A percentile compares a stretch with the other conserved stretches of the same genome.
Evolutionary conservation across 805 yeast genomes (phyloP).

Genomic region (Barnettozyma sucrosica): DNA sequence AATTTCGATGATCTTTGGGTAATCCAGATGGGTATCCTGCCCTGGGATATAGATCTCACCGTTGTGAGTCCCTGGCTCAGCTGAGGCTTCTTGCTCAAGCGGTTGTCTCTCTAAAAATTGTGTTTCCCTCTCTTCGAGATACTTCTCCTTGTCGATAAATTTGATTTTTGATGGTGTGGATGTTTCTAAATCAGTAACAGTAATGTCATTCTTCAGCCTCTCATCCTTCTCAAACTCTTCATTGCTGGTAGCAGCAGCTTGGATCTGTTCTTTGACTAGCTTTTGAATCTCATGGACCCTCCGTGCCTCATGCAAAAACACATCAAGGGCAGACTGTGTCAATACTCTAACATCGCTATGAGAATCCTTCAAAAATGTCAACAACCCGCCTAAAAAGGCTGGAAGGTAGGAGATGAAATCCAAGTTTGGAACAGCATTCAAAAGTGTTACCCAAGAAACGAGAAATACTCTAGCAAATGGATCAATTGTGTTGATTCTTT

Average conservation of each 20-base stretch:
- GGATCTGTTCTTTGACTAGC: slow-evolving; percentile 34
- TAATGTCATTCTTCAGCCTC: slow-evolving; percentile 14
- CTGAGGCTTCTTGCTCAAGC: neutral
- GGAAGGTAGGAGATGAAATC: slow-evolving; percentile 86
- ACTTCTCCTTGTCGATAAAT: neutral
- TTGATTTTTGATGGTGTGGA: slow-evolving; percentile 22
- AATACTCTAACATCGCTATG: slow-evolving; percentile 84
- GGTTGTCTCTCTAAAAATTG: neutral
- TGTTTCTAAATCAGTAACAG: slow-evolving; percentile 19
- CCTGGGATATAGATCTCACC: slow-evolving; percentile 63
- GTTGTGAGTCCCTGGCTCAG: slow-evolving; percentile 27
- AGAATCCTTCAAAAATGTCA: slow-evolving; percentile 73
- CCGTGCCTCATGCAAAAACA: slow-evolving; percentile 73
- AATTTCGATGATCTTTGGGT: slow-evolving; percentile 73
- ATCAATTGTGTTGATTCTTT: slow-evolving; percentile 85
- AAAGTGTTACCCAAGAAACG: slow-evolving; percentile 89
- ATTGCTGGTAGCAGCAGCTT: slow-evolving; percentile 7
- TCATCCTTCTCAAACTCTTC: slow-evolving; percentile 14
- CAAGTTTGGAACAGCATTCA: slow-evolving; percentile 88
- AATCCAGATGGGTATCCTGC: slow-evolving; percentile 79
- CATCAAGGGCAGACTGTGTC: slow-evolving; percentile 71
- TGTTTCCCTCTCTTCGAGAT: neutral
- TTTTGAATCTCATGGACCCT: slow-evolving; percentile 66
- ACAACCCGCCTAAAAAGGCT: slow-evolving; percentile 77
- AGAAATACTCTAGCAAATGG: slow-evolving; percentile 89